Evolutionary conservation across 768 basidiomycete species (phyloP).

Genomic region (Leccinum subgranulosum): DNA sequence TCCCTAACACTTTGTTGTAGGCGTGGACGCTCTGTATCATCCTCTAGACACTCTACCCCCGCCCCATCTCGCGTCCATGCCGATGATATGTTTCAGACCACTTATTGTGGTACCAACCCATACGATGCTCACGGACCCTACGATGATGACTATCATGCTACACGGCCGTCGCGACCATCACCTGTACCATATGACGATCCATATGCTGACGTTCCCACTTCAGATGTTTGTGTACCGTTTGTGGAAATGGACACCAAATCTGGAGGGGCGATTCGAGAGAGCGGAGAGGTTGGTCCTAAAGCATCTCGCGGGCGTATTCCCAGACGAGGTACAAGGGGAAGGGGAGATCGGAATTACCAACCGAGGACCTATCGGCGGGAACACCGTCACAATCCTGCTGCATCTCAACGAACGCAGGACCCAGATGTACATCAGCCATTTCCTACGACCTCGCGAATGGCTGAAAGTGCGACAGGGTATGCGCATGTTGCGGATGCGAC

Average conservation of each 20-base stretch:
- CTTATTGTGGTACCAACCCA: constrained; percentile 51
- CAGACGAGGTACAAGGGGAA: constrained; percentile 27
- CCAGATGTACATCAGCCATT: constrained; percentile 28
- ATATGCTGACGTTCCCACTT: constrained; percentile 51
- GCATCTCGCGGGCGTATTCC: constrained; percentile 21
- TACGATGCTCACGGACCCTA: constrained; percentile 69
- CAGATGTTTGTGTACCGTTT: constrained; percentile 10
- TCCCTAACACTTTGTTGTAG: constrained; percentile 31
- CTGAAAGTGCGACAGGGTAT: constrained; percentile 41
- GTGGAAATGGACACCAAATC: constrained; percentile 1
- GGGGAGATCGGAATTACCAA: constrained; percentile 16
- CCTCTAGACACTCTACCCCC: constrained; percentile 57
- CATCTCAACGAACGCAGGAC: constrained; percentile 30
- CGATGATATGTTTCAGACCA: constrained; percentile 48
- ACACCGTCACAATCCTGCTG: constrained; percentile 6
- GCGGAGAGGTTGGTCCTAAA: neutral
- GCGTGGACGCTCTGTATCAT: constrained; percentile 49
- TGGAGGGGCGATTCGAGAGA: constrained; percentile 26
- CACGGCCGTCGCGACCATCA: constrained; percentile 56
- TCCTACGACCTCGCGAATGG: constrained; percentile 47
- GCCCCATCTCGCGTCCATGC: constrained; percentile 51
- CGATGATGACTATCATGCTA: constrained; percentile 55
- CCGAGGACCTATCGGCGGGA: constrained; percentile 19
- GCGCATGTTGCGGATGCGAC: constrained; percentile 36
- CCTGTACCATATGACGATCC: constrained; percentile 82